Percentiles rank a stretch among this genome's conserved stretches.
These are phyloP conservation scores for Ascoidea rubescens DNA, from an alignment of 805 yeast genomes.

Conservation along the genomic window DNA sequence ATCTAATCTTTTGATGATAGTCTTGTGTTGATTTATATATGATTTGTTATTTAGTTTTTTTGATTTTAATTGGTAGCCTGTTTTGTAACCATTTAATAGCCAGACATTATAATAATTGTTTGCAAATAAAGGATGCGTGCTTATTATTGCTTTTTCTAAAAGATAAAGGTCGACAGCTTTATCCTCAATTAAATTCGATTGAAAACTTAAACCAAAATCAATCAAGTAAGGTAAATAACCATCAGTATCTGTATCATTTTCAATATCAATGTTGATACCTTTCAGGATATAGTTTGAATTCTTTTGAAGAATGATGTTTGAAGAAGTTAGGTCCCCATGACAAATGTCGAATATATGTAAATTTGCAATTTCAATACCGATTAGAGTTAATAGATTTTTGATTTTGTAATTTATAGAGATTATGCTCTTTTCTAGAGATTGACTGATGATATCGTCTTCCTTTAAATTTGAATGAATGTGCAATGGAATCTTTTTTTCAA, in stretches of 20 bases:
- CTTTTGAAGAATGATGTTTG: conserved; percentile 55
- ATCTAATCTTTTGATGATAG: conserved; percentile 50
- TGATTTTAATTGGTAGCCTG: conserved; percentile 14
- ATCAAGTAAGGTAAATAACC: conserved; percentile 46
- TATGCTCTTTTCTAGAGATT: conserved; percentile 11
- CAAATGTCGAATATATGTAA: conserved; percentile 68
- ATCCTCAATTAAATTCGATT: conserved; percentile 68
- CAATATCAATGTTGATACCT: no score
- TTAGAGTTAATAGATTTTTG: conserved; percentile 28
- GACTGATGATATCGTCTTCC: conserved; percentile 7
- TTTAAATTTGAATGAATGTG: conserved; percentile 13
- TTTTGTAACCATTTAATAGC: conserved; percentile 56
- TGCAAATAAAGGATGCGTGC: conserved; percentile 78
- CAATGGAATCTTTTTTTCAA: conserved; percentile 22
- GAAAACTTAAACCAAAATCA: conserved; percentile 84
- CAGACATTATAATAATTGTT: conserved; percentile 42
- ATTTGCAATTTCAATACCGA: conserved; percentile 55
- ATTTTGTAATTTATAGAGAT: conserved; percentile 21
- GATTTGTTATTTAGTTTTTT: conserved; percentile 25
- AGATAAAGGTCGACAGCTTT: conserved; percentile 97
- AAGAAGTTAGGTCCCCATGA: conserved; percentile 91
- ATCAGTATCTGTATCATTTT: background rate
- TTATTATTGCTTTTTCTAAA: conserved; percentile 76
- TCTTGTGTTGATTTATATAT: conserved; percentile 23
- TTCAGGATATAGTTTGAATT: conserved; percentile 5